Conservation (phyloP, 164 flowering plant genomes). For the Berberis thunbergii region DNA sequence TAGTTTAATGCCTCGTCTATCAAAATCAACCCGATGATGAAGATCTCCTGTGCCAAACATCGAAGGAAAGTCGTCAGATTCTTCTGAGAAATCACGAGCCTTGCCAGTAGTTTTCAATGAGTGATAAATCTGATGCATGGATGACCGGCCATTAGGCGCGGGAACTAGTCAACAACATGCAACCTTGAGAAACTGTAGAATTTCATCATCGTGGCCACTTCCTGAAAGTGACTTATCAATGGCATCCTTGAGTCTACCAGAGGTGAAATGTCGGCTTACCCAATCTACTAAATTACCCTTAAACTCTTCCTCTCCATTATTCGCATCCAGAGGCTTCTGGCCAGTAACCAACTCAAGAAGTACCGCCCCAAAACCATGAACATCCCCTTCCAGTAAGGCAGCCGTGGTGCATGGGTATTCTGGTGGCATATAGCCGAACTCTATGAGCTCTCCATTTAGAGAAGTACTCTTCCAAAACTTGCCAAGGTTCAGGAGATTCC, state of each 20-base stretch:
- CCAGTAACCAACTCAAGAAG: constrained; percentile 60
- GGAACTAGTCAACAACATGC: constrained; percentile 53
- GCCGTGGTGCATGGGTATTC: constrained; percentile 55
- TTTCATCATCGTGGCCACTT: constrained; percentile 48
- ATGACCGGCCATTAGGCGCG: constrained; percentile 53
- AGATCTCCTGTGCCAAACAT: constrained; percentile 30
- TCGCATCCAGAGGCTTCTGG: constrained; percentile 45
- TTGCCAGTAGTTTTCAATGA: constrained; percentile 37
- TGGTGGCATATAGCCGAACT: constrained; percentile 61
- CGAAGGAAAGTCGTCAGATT: constrained; percentile 50
- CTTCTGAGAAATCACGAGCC: constrained; percentile 34
- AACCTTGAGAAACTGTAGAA: constrained; percentile 37
- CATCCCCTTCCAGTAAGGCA: constrained; percentile 55
- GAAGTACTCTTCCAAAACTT: constrained; percentile 29
- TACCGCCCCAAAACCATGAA: constrained; percentile 60
- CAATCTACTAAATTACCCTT: constrained; percentile 60
- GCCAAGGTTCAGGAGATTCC: constrained; percentile 29
- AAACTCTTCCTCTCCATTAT: constrained; percentile 35
- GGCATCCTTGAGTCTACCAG: constrained; percentile 37
- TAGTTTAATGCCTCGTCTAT: constrained; percentile 3
- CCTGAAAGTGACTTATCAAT: constrained; percentile 40
- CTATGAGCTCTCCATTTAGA: constrained; percentile 47
- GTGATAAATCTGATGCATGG: constrained; percentile 49
- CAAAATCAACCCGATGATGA: constrained; percentile 15
- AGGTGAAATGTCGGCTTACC: constrained; percentile 28